A percentile compares a stretch with the other conserved stretches of the same genome.
These are phyloP conservation scores for Amphichorda felina DNA, from an alignment of 2,329 filamentous ascomycete genomes.

Conservation along the genomic window DNA sequence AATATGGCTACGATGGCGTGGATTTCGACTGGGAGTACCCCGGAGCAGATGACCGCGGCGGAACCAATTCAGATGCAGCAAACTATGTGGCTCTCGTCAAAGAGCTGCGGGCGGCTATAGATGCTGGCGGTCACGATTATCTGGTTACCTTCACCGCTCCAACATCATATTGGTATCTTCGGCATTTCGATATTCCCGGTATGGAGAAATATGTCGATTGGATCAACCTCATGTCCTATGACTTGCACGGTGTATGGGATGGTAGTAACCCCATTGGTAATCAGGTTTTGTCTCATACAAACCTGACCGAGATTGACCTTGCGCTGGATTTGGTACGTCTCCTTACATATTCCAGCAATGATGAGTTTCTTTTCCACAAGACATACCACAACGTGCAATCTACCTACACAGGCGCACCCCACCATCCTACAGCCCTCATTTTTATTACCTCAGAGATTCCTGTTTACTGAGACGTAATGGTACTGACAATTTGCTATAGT, in stretches of 20 bases:
- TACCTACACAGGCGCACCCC: too few species aligned
- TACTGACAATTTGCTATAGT: background rate
- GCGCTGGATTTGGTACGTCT: slow-evolving; percentile 24
- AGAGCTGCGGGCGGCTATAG: slow-evolving; percentile 1
- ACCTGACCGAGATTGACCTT: slow-evolving; percentile 32
- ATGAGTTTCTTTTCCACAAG: too few species aligned
- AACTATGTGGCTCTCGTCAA: slow-evolving; percentile 8
- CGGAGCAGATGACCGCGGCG: slow-evolving; percentile 5
- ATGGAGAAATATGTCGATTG: slow-evolving; percentile 4
- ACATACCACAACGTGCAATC: too few species aligned
- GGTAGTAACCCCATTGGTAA: slow-evolving; percentile 12
- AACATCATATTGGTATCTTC: slow-evolving; percentile 12
- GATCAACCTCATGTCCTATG: slow-evolving; percentile 7
- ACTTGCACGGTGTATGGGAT: slow-evolving; percentile 19
- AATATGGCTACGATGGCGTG: slow-evolving; percentile 6
- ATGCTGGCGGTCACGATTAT: background rate
- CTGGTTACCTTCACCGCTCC: slow-evolving; percentile 7
- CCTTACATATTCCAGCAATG: too few species aligned
- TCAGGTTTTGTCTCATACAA: slow-evolving; percentile 26
- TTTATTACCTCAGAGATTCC: too few species aligned
- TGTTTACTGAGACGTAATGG: too few species aligned
- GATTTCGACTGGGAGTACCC: slow-evolving; percentile 7
- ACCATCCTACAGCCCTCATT: too few species aligned
- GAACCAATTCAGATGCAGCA: slow-evolving; percentile 3
- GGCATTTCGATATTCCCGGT: slow-evolving; percentile 5